These are phyloP conservation scores for Cadophora gregata DNA, from an alignment of 2,329 filamentous ascomycete genomes.

Conservation along the genomic window DNA sequence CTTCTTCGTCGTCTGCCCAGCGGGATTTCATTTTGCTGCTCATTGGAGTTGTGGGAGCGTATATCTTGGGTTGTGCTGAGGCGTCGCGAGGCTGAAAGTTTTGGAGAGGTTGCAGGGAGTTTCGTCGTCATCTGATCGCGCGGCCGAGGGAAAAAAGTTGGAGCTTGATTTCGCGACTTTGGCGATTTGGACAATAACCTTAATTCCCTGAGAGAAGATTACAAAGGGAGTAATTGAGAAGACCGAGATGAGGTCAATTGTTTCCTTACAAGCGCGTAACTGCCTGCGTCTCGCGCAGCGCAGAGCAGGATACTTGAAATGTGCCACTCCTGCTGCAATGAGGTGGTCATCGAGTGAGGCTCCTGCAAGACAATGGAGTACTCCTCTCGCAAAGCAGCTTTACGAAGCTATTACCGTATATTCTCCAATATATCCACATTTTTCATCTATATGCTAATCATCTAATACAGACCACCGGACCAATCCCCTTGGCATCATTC, in stretches of 20 bases:
- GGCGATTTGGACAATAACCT: neutral
- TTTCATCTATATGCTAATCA: neutral
- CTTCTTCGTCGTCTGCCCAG: conserved; percentile 87
- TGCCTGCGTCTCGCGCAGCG: conserved; percentile 31
- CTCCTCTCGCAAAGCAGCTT: conserved; percentile 85
- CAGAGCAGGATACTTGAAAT: conserved; percentile 32
- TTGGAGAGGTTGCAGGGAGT: neutral
- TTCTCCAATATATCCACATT: conserved; percentile 4
- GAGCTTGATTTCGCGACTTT: conserved; percentile 4
- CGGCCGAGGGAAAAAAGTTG: neutral
- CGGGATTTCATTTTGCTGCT: conserved; percentile 61
- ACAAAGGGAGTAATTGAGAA: conserved; percentile 24
- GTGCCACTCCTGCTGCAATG: conserved; percentile 28
- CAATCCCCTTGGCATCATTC: conserved; percentile 88
- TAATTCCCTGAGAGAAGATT: conserved; percentile 23
- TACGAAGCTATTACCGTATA: conserved; percentile 83
- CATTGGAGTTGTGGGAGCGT: conserved; percentile 34
- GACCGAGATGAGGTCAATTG: conserved; percentile 41
- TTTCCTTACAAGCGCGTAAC: conserved; percentile 35
- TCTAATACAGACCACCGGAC: conserved; percentile 73
- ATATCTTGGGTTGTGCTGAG: neutral
- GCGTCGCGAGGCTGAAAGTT: conserved; percentile 26
- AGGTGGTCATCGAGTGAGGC: conserved; percentile 42
- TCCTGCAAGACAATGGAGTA: conserved; percentile 72
- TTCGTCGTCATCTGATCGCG: conserved; percentile 12